A percentile compares a stretch with the other conserved stretches of the same genome.
phyloP scores from a whole-genome alignment of 2,329 filamentous ascomycete species.

The Talaromyces sp. region DNA sequence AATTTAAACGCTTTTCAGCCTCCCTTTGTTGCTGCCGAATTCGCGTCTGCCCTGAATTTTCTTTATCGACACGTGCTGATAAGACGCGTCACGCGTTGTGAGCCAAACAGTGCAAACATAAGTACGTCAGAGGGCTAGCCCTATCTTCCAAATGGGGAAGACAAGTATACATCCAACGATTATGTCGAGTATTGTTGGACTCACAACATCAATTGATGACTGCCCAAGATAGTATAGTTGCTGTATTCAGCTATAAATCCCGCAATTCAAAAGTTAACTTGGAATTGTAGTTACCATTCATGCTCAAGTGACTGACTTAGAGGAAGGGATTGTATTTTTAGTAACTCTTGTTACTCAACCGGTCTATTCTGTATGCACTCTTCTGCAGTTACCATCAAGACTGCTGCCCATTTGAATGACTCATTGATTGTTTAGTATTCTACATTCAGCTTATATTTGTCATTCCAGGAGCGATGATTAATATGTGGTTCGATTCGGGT shows the following conservation, averaged over 20 bases:
- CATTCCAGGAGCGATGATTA: background rate
- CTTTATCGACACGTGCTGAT: slow-evolving; percentile 4
- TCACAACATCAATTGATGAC: no score
- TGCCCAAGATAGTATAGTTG: no score
- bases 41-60: background rate
- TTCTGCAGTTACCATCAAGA: background rate
- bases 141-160: background rate
- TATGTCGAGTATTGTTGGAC: no score
- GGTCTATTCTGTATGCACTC: background rate
- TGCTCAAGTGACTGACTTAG: no score
- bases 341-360: background rate
- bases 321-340: no score
- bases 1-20: background rate
- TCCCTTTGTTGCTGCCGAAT: background rate
- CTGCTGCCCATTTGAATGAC: background rate
- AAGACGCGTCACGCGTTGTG: background rate
- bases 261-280: no score
- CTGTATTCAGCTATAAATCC: no score
- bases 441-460: no score
- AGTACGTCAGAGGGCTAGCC: background rate
- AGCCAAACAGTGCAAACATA: slow-evolving; percentile 9
- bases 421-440: background rate
- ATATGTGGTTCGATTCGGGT: background rate
- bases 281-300: no score
- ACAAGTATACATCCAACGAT: no score